These are phyloP conservation scores for Paramecium sonneborni DNA, from an alignment of 73 alveolate genomes.

Conservation along the genomic window DNA sequence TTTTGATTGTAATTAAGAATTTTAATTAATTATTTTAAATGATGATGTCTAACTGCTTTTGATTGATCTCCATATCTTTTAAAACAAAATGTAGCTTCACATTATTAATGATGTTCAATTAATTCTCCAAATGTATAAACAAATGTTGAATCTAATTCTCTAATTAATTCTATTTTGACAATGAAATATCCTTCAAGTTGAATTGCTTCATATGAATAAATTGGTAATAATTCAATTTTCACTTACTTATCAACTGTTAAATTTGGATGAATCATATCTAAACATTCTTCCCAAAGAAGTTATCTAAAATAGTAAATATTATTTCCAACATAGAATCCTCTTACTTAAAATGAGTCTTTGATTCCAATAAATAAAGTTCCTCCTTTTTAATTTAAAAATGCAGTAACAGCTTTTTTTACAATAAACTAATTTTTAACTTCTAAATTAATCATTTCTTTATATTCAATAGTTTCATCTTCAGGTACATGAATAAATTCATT, in stretches of 20 bases:
- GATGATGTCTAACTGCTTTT: neutral
- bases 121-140: neutral
- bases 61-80: conserved; percentile 27
- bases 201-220: neutral
- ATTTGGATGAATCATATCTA: neutral
- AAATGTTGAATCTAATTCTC: neutral
- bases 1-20: neutral
- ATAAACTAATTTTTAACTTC: neutral
- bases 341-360: neutral
- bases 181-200: neutral
- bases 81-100: conserved; percentile 20
- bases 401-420: neutral
- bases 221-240: neutral
- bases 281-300: neutral
- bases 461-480: conserved; percentile 13
- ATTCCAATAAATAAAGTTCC: conserved; percentile 42
- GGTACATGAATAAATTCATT: neutral
- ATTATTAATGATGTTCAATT: neutral
- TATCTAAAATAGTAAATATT: neutral
- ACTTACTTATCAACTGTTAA: neutral
- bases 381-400: conserved; percentile 2
- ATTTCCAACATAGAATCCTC: neutral
- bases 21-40: neutral
- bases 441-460: neutral
- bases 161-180: neutral